Percentiles rank a stretch among this genome's conserved stretches.
Conservation (phyloP, 306 rosid genomes). For the Morella rubra region DNA sequence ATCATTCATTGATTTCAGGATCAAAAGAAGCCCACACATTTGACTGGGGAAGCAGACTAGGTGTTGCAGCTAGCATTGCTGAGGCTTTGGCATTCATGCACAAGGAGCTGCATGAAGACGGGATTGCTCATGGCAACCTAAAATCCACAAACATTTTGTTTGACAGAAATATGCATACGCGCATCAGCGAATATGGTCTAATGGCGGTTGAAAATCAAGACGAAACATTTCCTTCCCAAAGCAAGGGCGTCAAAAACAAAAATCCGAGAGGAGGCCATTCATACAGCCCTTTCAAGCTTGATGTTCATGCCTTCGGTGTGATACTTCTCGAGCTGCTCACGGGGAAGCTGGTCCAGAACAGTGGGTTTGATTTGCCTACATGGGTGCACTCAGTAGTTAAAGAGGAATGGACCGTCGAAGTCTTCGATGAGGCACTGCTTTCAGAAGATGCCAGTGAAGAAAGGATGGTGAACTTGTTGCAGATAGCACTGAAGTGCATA, state of each 20-base stretch:
- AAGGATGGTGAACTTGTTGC: conserved; percentile 67
- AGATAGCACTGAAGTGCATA: conserved; percentile 55
- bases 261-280: conserved; percentile 20
- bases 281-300: conserved; percentile 44
- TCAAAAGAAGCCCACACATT: conserved; percentile 44
- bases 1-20: conserved; percentile 32
- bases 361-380: conserved; percentile 52
- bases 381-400: conserved; percentile 69
- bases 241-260: conserved; percentile 24
- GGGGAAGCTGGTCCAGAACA: conserved; percentile 60
- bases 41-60: conserved; percentile 66
- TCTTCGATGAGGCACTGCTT: conserved; percentile 49
- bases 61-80: conserved; percentile 47
- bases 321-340: conserved; percentile 70
- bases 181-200: conserved; percentile 69
- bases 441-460: conserved; percentile 64
- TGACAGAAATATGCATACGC: conserved; percentile 55
- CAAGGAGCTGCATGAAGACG: conserved; percentile 46
- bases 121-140: conserved; percentile 63
- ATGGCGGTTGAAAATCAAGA: conserved; percentile 48
- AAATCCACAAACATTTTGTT: conserved; percentile 73
- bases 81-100: conserved; percentile 68
- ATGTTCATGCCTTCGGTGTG: conserved; percentile 63
- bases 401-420: conserved; percentile 73
- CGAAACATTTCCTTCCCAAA: conserved; percentile 12